Evolutionary conservation across 768 basidiomycete genomes (phyloP), one percentile per base, ranked within the genome.

Genomic region (Podaxis mareebaensis): DNA sequence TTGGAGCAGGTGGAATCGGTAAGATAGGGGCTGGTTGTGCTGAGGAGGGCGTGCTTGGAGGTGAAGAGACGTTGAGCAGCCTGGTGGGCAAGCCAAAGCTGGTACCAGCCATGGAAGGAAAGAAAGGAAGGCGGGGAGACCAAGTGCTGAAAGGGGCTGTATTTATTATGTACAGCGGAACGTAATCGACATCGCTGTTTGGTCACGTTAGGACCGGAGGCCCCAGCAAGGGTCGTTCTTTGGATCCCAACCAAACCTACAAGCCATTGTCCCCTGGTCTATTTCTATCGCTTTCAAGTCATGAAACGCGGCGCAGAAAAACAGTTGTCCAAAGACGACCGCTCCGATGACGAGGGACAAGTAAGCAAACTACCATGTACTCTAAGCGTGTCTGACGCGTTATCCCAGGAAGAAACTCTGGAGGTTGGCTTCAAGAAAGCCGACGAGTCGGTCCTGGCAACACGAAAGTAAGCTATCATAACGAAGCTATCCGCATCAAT

Each of bases 251-350:
- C 12, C 24, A 22, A 51, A 51, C 26, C 22, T 24, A 22, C 24
- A 26, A 13, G 26, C 22, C 11, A 26, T 24, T 51, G 49, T 51
- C 11, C 22, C 17, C 20, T 11, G 10, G 7, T 6, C 11, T n/a
- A 12, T 49, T 40, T 46, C 13, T 30, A 12, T 13, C 33, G 33
- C 26, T 12, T 26, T 30, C 20, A 13, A 17, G 28, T 49, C 42
- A 76, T 92, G 89, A 93, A 93, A 75, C 84, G 91, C 72, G 83
- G 80, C 60, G 91, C 91, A 71, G 91, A 92, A 57, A 83, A 76
- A 64, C 89, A 93, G 68, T 70, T 93, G 38, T 79, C 81, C 11
- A 91, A 85, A 68, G 88, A 87, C 63, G 79, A 75, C 28, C 70
- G 55, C 20, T 79, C 78, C 26, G 78, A 76, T 22, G 79, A 75